Evolutionary conservation across 2,329 filamentous ascomycete species (phyloP).

Genomic region (Exophiala lecanii-corni): DNA sequence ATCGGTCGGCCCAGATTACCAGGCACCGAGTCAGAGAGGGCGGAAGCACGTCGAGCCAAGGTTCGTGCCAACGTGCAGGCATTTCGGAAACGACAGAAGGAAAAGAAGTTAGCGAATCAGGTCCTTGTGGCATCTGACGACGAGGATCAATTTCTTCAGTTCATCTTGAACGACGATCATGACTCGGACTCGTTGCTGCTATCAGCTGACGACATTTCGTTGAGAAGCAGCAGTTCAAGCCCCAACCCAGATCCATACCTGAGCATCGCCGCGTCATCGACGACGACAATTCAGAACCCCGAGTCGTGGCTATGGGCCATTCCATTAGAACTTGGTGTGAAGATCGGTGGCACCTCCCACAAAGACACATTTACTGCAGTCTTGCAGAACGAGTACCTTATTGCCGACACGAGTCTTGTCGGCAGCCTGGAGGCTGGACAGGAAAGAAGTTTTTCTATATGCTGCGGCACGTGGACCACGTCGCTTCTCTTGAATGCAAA

Average conservation of each 20-base stretch:
- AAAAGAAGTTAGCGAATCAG: constrained; percentile 14
- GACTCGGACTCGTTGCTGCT: background rate
- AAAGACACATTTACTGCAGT: constrained; percentile 4
- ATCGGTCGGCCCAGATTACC: constrained; percentile 18
- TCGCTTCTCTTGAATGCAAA: constrained; percentile 9
- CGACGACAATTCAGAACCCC: constrained; percentile 1
- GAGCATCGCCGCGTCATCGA: background rate
- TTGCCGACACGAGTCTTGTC: background rate
- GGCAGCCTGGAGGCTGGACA: constrained; percentile 1
- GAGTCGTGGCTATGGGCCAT: constrained; percentile 16
- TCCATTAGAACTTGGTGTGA: constrained; percentile 10
- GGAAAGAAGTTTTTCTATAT: constrained; percentile 10
- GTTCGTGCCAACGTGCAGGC: constrained; percentile 22
- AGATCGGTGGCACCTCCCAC: constrained; percentile 8
- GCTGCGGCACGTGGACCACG: constrained; percentile 13
- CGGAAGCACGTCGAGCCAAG: constrained; percentile 18
- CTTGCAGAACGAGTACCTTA: constrained; percentile 9
- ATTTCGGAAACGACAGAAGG: constrained; percentile 18
- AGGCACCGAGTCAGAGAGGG: constrained; percentile 20
- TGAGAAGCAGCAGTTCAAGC: background rate
- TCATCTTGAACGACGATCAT: background rate
- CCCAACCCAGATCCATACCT: background rate
- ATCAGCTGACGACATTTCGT: background rate
- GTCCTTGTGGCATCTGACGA: background rate
- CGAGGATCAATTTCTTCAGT: background rate